Conservation (phyloP, 768 basidiomycete genomes). For the Pulveroboletus sp. region DNA sequence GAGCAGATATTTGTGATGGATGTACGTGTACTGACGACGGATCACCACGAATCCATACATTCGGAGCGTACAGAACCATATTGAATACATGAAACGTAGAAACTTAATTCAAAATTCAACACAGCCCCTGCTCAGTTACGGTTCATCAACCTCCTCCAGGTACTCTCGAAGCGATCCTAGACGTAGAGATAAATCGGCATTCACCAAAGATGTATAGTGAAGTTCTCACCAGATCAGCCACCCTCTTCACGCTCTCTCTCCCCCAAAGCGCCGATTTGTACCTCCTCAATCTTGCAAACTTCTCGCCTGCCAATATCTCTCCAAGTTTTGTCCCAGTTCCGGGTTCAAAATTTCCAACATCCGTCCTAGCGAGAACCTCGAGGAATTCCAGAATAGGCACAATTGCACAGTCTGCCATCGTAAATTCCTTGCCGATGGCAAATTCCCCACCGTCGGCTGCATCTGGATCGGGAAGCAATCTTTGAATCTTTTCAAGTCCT, state of each 20-base stretch:
- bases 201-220: neutral
- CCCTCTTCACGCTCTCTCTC: constrained; percentile 25
- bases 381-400: constrained; percentile 51
- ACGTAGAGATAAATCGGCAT: neutral
- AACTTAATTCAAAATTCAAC: too few species aligned
- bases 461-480: constrained; percentile 32
- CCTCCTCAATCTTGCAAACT: constrained; percentile 44
- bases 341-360: constrained; percentile 43
- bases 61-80: neutral
- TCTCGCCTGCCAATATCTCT: constrained; percentile 37
- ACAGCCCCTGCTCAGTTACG: neutral
- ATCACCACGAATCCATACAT: neutral
- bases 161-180: neutral
- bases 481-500: neutral
- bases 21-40: neutral
- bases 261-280: constrained; percentile 45
- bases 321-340: constrained; percentile 44
- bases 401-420: constrained; percentile 55
- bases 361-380: constrained; percentile 39
- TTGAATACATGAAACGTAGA: neutral
- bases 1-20: too few species aligned
- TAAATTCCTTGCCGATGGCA: constrained; percentile 40
- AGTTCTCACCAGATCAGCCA: neutral
- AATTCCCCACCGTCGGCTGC: constrained; percentile 35
- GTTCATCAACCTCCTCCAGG: neutral